phyloP scores from a whole-genome alignment of 305 asterid genomes.

The Andrographis paniculata region DNA sequence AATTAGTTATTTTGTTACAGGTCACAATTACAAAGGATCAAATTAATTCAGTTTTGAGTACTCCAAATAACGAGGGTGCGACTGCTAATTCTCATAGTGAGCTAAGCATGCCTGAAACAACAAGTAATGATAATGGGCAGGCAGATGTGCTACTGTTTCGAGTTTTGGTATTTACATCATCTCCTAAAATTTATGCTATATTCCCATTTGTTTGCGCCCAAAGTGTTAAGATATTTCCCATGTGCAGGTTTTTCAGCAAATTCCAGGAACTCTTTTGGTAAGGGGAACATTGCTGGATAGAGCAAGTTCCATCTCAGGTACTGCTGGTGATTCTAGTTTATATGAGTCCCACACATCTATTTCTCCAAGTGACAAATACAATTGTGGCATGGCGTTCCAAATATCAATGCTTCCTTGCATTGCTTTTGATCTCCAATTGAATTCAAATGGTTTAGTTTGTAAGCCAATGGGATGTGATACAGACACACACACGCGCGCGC shows the following conservation, averaged over 20 bases:
- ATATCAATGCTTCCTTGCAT: not conserved
- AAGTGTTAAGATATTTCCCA: slow-evolving; percentile 2
- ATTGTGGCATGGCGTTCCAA: not conserved
- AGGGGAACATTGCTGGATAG: slow-evolving; percentile 52
- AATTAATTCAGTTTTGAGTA: slow-evolving; percentile 36
- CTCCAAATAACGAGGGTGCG: slow-evolving; percentile 16
- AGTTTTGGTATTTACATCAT: slow-evolving; percentile 41
- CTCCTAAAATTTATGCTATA: not conserved
- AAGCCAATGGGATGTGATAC: not conserved
- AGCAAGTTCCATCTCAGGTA: slow-evolving; percentile 50
- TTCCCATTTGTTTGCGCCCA: not conserved
- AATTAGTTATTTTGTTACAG: slow-evolving; percentile 26
- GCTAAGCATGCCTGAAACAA: slow-evolving; percentile 18
- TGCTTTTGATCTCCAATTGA: not conserved
- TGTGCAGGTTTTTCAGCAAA: slow-evolving; percentile 77
- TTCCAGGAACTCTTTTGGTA: slow-evolving; percentile 73
- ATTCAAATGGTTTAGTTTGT: not conserved
- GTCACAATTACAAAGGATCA: slow-evolving; percentile 40
- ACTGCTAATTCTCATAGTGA: slow-evolving; percentile 18
- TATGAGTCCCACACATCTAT: not conserved
- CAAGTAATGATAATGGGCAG: slow-evolving; percentile 17
- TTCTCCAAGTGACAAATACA: not conserved
- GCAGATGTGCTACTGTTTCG: slow-evolving; percentile 40
- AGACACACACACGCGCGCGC: too few species aligned
- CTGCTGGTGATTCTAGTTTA: slow-evolving; percentile 10